These are phyloP conservation scores for Trichodelitschia bisporula DNA, from an alignment of 495 filamentous ascomycete species.

Conservation along the genomic window DNA sequence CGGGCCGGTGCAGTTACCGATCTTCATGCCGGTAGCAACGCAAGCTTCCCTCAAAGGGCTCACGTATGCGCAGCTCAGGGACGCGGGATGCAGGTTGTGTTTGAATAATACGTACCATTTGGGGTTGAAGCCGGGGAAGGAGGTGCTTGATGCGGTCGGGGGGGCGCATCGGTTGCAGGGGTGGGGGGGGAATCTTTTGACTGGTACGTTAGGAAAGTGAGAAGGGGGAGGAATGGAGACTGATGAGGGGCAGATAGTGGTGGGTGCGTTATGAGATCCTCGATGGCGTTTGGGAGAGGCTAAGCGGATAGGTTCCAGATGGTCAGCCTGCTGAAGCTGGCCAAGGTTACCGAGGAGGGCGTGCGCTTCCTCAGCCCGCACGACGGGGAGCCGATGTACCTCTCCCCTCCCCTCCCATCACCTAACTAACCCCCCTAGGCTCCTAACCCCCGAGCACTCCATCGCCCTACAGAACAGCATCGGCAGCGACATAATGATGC, in stretches of 20 bases:
- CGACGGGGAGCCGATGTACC: constrained; percentile 76
- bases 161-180: constrained; percentile 85
- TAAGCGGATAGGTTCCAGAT: constrained; percentile 64
- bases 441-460: constrained; percentile 91
- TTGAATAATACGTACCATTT: constrained; percentile 97
- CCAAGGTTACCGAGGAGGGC: constrained; percentile 83
- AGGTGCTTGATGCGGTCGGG: constrained; percentile 60
- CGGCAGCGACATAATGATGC: constrained; percentile 98
- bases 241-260: constrained; percentile 42
- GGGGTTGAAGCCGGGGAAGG: constrained; percentile 81
- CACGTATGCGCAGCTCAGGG: constrained; percentile 73
- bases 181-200: constrained; percentile 87
- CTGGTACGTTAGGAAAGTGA: constrained; percentile 16
- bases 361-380: constrained; percentile 88
- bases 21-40: constrained; percentile 98
- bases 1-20: constrained; percentile 66
- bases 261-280: too few relatives aligned
- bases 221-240: not conserved
- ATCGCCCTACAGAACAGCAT: constrained; percentile 93
- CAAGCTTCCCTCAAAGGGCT: constrained; percentile 89
- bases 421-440: constrained; percentile 19
- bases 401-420: constrained; percentile 1
- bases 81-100: constrained; percentile 72
- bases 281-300: not conserved
- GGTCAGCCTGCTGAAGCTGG: constrained; percentile 87